Base-by-base conservation (phyloP, 768 basidiomycete genomes). In the Panellus pusillus region DNA sequence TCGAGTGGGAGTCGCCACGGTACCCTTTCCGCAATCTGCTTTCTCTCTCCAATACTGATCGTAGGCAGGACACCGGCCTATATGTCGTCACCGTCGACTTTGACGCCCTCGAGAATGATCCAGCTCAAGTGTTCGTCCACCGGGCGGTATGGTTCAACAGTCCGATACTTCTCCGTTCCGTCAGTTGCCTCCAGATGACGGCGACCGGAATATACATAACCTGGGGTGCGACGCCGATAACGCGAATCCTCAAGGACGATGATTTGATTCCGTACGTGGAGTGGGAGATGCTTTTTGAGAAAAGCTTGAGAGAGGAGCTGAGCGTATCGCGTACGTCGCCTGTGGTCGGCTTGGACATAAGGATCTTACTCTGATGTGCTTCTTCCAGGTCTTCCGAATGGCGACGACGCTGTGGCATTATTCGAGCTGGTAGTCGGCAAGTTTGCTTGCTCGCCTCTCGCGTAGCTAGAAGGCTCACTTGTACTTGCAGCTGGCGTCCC, bases 91-190 rank as follows among this genome's bases (percentile, higher is more conserved):
- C 27, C 41, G 8, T 55, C 43, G 58, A 55, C 31, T 55, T 39
- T 8, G 58, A 60, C 12, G 40, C 50, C n/a, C 13, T 32, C 14
- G 31, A 9, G 4, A 11, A 45, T 8, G 46, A 52, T 17, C 32
- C 53, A 6, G 44, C 51, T 19, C 40, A 1, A 9, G 37, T 52
- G 12, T 40, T 38, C 4, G 28, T 60, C 13, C 39, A 53, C 13
- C 58, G 54, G 3, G 52, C 50, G 14, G 54, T 54, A 28, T 60
- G 54, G 54, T 60, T 55, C 17, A 60, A 60, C 40, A 17, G 4
- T 31, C 50, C 54, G 6, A 7, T 45, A 1, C 14, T 29, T 4
- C 54, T 60, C 29, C 27, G 17, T 27, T n/a, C 12, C 12, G 28
- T 60, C 19, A 17, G 20, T 6, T 60, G 58, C 15, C 54, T 60